Evolutionary conservation across 1,284 basidiomycete species (phyloP).

Genomic region (Cutaneotrichosporon sp.): DNA sequence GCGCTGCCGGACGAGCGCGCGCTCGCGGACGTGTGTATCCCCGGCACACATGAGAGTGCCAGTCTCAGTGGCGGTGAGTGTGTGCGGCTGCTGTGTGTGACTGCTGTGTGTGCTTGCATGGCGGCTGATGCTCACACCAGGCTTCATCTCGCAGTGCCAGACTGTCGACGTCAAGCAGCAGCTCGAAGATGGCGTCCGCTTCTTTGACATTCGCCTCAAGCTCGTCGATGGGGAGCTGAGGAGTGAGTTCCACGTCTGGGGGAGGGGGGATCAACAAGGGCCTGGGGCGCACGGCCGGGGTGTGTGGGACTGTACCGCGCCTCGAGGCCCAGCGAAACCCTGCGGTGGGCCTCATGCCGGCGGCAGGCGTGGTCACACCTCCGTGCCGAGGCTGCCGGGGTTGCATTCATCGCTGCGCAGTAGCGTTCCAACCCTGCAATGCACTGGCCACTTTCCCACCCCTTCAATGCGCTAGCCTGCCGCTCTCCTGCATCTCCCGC

Average conservation of each 20-base stretch:
- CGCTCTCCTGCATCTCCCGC: too few species aligned
- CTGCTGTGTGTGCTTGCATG: neutral
- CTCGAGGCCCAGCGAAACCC: too few species aligned
- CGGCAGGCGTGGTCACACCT: too few species aligned
- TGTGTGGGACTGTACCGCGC: too few species aligned
- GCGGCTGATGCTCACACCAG: constrained; percentile 1
- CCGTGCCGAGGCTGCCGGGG: too few species aligned
- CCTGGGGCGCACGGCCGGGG: too few species aligned
- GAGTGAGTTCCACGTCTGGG: constrained; percentile 33
- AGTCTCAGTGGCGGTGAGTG: constrained; percentile 18
- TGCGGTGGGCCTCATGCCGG: too few species aligned
- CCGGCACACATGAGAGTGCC: constrained; percentile 22
- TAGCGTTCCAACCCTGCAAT: too few species aligned
- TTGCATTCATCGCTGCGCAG: too few species aligned
- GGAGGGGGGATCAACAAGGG: too few species aligned
- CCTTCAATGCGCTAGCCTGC: too few species aligned
- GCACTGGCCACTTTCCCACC: too few species aligned
- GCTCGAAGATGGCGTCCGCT: constrained; percentile 62
- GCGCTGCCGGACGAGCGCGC: constrained; percentile 22
- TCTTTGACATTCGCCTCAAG: constrained; percentile 77
- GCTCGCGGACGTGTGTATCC: constrained; percentile 22
- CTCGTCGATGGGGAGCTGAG: constrained; percentile 60
- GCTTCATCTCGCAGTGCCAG: constrained; percentile 51
- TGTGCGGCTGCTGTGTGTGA: neutral
- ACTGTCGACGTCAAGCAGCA: constrained; percentile 44